phyloP scores from a whole-genome alignment of 179 eudicot genomes.

The Carnegiea gigantea region DNA sequence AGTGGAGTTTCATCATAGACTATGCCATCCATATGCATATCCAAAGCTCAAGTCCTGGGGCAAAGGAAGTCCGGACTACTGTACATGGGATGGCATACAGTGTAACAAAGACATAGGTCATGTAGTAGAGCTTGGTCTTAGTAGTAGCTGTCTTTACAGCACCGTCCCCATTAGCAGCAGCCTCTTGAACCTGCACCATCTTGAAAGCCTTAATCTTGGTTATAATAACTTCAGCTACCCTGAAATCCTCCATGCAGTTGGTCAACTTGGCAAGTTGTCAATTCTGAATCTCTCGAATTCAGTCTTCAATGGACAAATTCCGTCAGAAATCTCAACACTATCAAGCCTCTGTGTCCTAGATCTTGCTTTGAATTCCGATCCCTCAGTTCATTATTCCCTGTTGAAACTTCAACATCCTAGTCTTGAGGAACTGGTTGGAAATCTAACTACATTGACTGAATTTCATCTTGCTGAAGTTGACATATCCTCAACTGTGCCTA shows the following conservation, averaged over 20 bases:
- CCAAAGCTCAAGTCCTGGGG: slow-evolving; percentile 20
- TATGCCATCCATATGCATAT: neutral
- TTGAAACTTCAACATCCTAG: slow-evolving; percentile 22
- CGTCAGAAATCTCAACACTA: slow-evolving; percentile 35
- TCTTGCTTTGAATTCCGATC: slow-evolving; percentile 6
- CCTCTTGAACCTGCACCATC: slow-evolving; percentile 29
- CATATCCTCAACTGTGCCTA: slow-evolving; percentile 27
- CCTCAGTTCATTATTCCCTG: neutral
- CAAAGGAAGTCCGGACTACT: neutral
- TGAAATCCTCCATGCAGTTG: slow-evolving; percentile 30
- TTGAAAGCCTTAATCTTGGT: slow-evolving; percentile 20
- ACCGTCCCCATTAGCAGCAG: slow-evolving; percentile 19
- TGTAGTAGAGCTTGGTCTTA: neutral
- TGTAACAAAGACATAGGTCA: neutral
- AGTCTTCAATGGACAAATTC: slow-evolving; percentile 18
- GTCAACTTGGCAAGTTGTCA: slow-evolving; percentile 22
- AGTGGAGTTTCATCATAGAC: too few relatives aligned
- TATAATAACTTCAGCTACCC: slow-evolving; percentile 21
- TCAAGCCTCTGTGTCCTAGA: slow-evolving; percentile 24
- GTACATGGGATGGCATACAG: neutral
- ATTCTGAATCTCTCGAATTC: slow-evolving; percentile 29
- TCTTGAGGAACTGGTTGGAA: slow-evolving; percentile 32
- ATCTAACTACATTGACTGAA: slow-evolving; percentile 29
- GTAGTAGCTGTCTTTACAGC: slow-evolving; percentile 9
- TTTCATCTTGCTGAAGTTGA: slow-evolving; percentile 42